Evolutionary conservation across 495 filamentous ascomycete species (phyloP), one percentile per base, ranked within the genome.

Genomic region (Acidomyces sp.): DNA sequence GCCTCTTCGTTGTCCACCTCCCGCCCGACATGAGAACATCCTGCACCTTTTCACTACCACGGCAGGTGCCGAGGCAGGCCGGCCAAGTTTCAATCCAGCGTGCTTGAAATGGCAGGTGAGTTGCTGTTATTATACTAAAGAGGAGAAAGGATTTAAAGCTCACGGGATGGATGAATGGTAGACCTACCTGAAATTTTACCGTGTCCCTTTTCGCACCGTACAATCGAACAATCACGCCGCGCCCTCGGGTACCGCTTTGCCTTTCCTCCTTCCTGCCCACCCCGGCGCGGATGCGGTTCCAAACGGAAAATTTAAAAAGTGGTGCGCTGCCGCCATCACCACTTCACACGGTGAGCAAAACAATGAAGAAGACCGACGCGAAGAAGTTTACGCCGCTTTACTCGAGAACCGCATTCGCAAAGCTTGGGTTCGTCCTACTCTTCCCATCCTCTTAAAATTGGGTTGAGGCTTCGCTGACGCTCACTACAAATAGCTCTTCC

Each of bases 81-180:
- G 65, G 18, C 84, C 85, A 16, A 88, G 82, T 35, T 94, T 82
- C 64, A 95, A 96, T 62, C 90, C 90, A 3, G 74, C 73, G 49
- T 97, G 90, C 68, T 67, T 97, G 47, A 94, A 88, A 63, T 95
- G 85, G 86, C 90, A 95, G 80, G 88, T 86, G 54, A 34, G 77
- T 68, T 21, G 12, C 11, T 4, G 12, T 13, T 4, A 23, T 10
- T 6, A 33, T 21, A n/a, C 11, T 4, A n/a, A 13, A 6, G 18
- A 18, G 4, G 29, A 17, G 24, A 19, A 32, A 18, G n/a, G n/a
- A n/a, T n/a, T n/a, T 17, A 19, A 22, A 23, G 22, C 16, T 13
- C 12, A 30, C 32, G 9, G 26, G 12, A 34, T 32, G 15, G 12
- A n/a, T 24, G 32, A 30, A 46, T 25, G 39, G 19, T 58, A 96